A percentile compares a stretch with the other conserved stretches of the same genome.
Conservation (phyloP, 73 alveolate genomes). For the Effrenium voratum region DNA sequence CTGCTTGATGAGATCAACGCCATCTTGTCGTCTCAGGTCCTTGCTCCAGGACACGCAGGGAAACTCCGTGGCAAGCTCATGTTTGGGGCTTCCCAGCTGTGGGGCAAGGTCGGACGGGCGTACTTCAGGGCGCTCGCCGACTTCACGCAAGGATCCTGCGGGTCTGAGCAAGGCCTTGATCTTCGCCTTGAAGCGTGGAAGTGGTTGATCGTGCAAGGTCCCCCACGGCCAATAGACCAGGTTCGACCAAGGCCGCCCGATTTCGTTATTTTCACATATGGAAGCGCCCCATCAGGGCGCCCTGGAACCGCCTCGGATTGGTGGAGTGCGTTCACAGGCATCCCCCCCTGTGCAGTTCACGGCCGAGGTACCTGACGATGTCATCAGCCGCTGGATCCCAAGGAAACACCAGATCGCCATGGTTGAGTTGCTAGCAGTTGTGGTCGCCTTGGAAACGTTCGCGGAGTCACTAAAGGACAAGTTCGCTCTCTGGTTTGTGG, state of each 20-base stretch:
- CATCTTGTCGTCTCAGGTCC: neutral
- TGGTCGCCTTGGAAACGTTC: neutral
- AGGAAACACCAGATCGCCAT: neutral
- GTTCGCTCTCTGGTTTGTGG: neutral
- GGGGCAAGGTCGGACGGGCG: constrained; percentile 50
- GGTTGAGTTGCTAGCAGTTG: neutral
- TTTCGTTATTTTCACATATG: constrained; percentile 19
- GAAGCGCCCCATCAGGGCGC: too few relatives aligned
- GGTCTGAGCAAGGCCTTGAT: neutral
- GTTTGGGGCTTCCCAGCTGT: constrained; percentile 9
- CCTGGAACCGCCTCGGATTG: neutral
- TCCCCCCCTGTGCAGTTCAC: neutral
- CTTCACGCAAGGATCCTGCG: neutral
- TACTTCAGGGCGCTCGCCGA: constrained; percentile 33
- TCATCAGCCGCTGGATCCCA: neutral
- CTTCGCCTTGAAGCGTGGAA: neutral
- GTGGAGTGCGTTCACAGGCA: neutral
- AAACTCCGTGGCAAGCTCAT: constrained; percentile 49
- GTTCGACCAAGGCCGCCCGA: neutral
- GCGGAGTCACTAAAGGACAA: neutral
- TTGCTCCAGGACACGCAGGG: constrained; percentile 59
- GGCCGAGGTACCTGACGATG: neutral
- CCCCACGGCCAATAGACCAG: neutral
- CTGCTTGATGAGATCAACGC: neutral
- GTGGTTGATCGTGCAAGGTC: neutral